Evolutionary conservation across 805 yeast genomes (phyloP), one percentile per base, ranked within the genome.

Genomic region (Lipomyces mesembrius): DNA sequence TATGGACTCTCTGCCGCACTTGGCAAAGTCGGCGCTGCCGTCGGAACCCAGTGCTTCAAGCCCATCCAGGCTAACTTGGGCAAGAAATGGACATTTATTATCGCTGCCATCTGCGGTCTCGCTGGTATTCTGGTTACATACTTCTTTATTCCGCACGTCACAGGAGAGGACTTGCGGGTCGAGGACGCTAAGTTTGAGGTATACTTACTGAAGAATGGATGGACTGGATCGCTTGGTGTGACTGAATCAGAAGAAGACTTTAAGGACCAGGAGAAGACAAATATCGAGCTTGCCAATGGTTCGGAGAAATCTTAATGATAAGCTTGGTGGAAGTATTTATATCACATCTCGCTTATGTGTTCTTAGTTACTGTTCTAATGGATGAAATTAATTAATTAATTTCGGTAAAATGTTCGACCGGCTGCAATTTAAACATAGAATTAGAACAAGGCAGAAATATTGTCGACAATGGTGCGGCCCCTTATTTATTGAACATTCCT

Each of bases 21-120:
- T 59, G 95, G 95, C 65, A 90, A 90, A 77, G 89, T 88, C 32
- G 96, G 95, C 64, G 95, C 94, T n/a, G 92, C 88, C 27, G 87
- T 88, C 25, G 95, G 95, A 35, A 88, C 92, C 29, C 85, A 87
- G 75, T 83, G 84, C 20, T 90, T 90, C 78, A 85, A 87, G 9
- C 89, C 91, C 20, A 88, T 90, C 71, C 86, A 87, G 77, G 77
- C 74, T 53, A 77, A 88, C 74, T 79, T 88, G 69, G 95, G 95
- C 46, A 80, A 85, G 72, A 79, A 79, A 67, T 90, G 91, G 91
- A 89, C 94, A 5, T 90, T 90, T 73, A 89, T 90, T 71, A 88
- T 90, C 73, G 90, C 93, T 32, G 95, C 95, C 14, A 79, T 84
- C 61, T 83, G 90, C 73, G 94, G 95, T 62, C 77, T 85, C 8